Evolutionary conservation across 2,329 filamentous ascomycete species (phyloP).

Genomic region (Fusarium udum): DNA sequence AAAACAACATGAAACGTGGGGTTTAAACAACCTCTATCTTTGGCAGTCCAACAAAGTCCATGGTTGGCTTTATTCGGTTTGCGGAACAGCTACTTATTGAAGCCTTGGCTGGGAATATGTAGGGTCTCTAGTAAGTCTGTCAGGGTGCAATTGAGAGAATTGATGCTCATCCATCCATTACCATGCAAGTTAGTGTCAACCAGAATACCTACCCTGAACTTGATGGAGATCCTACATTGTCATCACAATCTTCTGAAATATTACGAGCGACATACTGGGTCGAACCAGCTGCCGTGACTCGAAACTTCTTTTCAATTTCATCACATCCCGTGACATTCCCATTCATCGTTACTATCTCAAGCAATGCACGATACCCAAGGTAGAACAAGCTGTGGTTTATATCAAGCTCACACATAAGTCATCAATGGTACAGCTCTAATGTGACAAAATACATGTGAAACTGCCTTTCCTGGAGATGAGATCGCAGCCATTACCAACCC

Average conservation of each 20-base stretch:
- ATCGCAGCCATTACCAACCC: conserved; percentile 42
- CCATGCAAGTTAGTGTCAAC: not conserved
- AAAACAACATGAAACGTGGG: not conserved
- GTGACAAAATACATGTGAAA: conserved; percentile 44
- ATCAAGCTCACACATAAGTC: conserved; percentile 35
- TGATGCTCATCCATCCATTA: not conserved
- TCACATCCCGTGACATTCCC: not conserved
- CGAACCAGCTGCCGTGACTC: not conserved
- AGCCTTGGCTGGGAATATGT: not conserved
- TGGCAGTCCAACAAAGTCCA: conserved; percentile 61
- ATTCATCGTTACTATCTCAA: not conserved
- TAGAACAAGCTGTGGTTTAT: not conserved
- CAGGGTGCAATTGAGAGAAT: not conserved
- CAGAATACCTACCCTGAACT: conserved; percentile 14
- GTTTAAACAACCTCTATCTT: conserved; percentile 61
- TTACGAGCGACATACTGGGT: not conserved
- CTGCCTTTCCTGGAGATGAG: conserved; percentile 44
- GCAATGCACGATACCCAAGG: not conserved
- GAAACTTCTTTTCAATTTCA: not conserved
- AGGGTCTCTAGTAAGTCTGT: not conserved
- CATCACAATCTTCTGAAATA: no score
- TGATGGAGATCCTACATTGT: no score
- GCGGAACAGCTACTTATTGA: no score
- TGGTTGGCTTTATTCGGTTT: conserved; percentile 5
- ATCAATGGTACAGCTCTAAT: conserved; percentile 37